Evolutionary conservation across 495 filamentous ascomycete genomes (phyloP), one percentile per base, ranked within the genome.

Genomic region (Trichoderma virens): DNA sequence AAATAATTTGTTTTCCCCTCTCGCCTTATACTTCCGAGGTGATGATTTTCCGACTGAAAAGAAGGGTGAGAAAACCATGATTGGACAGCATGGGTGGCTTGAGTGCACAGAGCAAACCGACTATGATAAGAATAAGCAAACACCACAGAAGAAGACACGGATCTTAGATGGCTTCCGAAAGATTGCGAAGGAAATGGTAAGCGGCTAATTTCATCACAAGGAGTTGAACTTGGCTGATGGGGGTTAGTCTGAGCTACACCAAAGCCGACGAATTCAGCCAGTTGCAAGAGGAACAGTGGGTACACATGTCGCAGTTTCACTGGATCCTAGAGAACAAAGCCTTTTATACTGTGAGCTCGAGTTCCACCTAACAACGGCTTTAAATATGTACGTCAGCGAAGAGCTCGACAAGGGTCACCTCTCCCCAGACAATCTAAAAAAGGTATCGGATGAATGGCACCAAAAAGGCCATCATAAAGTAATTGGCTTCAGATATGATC

Each of bases 21-120:
- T 51, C 11, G 41, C 25, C 8, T 64, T 51, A 9, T 64, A 64
- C 23, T 64, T 54, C 16, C 41, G 28, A n/a, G 62, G 18, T 2
- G 2, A 54, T 18, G 62, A 56, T 7, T 35, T 23, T 25, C 62
- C 62, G 1, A 20, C 43, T 18, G 43, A 45, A 5, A 66, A 23
- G 28, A 63, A 67, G n/a, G 70, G 62, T 51, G 64, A 60, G 51
- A 82, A 81, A 73, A 75, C 71, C 4, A 31, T 82, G 60, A 71
- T 80, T 35, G 78, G 79, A 13, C 68, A 79, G 20, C 72, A 76
- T n/a, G 79, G 79, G 23, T 80, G 78, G 78, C 73, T 82, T 2
- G 79, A 80, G 65, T 70, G 71, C 23, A 80, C 78, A 0, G 73
- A 73, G 1, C 68, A 69, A 5, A 63, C 66, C 1, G 20, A 64